Base-by-base conservation (phyloP, 2,329 filamentous ascomycete genomes). In the Aspergillus flavus region DNA sequence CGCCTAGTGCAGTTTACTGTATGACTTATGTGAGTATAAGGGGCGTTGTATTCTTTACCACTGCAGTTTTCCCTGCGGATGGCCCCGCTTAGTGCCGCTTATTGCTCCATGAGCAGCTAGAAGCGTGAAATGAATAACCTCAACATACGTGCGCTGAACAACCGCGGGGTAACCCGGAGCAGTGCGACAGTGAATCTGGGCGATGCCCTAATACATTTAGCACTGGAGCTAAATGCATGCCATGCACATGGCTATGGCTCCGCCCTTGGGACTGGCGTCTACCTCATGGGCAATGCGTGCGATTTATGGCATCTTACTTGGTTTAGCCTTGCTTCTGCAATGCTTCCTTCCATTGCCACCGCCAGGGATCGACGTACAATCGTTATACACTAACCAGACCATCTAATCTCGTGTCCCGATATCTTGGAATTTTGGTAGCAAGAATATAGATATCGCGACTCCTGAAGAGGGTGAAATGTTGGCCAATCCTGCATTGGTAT, bases 1-100 rank as follows among this genome's bases (percentile, higher is more conserved):
- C 48, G 21, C 11, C 19, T 52, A 6, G 19, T 32, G 48, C 48
- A n/a, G 26, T n/a, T 11, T 39, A 26, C 28, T 55, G 46, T 43
- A 61, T 59, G 34, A 45, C 23, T n/a, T n/a, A 26, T 23, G 19
- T 53, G 23, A 56, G 41, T 43, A 32, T 60, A 57, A 45, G 26
- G 26, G 16, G 26, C 4, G 10, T 30, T 28, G 14, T 19, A 50
- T 50, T 26, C 23, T 28, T 16, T 28, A 19, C 14, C 12, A 26
- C 14, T 16, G 46, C 43, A 45, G 11, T 45, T 23, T 45, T 21
- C 3, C 36, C 19, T 23, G 6, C 43, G 43, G n/a, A 4, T 23
- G 3, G 43, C 9, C 41, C 41, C 19, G 21, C 11, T 45, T 45
- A 21, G n/a, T 10, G 43, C 43, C 10, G 43, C 43, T 45, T 12